Evolutionary conservation across 2,329 filamentous ascomycete species (phyloP), one percentile per base, ranked within the genome.

Genomic region (Leptographium flavum): DNA sequence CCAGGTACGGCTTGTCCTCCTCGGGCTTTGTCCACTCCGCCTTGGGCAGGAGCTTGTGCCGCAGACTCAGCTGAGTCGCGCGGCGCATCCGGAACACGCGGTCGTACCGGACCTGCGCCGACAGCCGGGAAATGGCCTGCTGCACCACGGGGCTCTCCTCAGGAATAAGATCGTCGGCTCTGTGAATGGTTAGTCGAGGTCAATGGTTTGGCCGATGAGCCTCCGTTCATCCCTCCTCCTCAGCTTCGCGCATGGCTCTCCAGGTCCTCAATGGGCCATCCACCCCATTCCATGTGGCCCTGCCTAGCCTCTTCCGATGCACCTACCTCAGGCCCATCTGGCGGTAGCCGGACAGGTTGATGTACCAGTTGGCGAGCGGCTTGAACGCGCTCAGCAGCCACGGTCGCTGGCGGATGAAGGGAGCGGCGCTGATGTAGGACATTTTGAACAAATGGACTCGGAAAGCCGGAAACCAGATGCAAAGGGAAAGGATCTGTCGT

Each of bases 41-140:
- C 67, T 73, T 73, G 61, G 77, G 74, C 46, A 81, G 70, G 50
- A 81, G 66, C 68, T 79, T 77, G 64, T 81, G 77, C 58, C 70
- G 63, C 59, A 76, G 64, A 57, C 71, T 76, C 64, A 68, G 70
- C 70, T 98, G 92, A 69, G 93, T 81, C 58, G 92, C 90, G 68
- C 92, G 81, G 70, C 92, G 86, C 67, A 98, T 79, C 61, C 92
- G 88, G 81, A 87, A 98, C 64, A 96, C 79, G 64, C 92, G 90
- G 72, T 98, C 92, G 71, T 96, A 96, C 58, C 81, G 76, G 63
- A 92, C 86, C 73, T 93, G 86, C 58, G 86, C 76, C 47, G 84
- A 78, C 51, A 98, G 83, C 63, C 92, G 87, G 76, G 85, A 84
- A 60, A 98, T 76, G 52, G 92, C 92, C 57, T 81, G 76, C 66